Percentiles rank a stretch among this genome's conserved stretches.
These are phyloP conservation scores for Fusarium metavorans DNA, from an alignment of 2,329 filamentous ascomycete species.

Conservation along the genomic window DNA sequence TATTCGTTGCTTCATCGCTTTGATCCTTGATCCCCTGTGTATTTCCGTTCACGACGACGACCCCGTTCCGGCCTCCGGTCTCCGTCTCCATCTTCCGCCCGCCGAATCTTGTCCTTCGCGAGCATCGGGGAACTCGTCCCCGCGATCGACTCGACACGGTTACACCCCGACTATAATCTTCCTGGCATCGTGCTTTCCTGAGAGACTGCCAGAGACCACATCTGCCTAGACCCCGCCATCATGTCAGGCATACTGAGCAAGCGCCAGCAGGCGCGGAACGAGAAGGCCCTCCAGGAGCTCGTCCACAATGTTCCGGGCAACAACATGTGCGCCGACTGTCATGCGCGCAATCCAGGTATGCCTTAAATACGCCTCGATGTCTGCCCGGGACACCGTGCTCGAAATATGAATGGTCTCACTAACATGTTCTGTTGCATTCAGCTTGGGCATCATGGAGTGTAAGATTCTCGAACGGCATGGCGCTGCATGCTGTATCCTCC, in stretches of 20 bases:
- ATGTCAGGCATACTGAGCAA: slow-evolving; percentile 88
- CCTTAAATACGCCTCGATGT: slow-evolving; percentile 28
- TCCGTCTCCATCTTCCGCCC: slow-evolving; percentile 26
- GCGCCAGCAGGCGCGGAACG: slow-evolving; percentile 97
- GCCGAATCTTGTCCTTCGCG: slow-evolving; percentile 24
- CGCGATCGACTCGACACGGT: slow-evolving; percentile 35
- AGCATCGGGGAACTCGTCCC: slow-evolving; percentile 16
- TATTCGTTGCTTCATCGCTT: slow-evolving; percentile 21
- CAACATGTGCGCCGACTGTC: slow-evolving; percentile 93
- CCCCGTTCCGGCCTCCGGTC: slow-evolving; percentile 25
- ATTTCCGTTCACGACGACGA: slow-evolving; percentile 25
- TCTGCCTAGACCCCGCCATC: slow-evolving; percentile 22
- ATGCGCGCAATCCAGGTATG: slow-evolving; percentile 90
- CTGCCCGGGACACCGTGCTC: neutral
- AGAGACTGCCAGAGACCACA: slow-evolving; percentile 1
- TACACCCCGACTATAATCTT: slow-evolving; percentile 27
- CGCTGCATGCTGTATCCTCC: neutral
- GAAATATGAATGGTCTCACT: slow-evolving; percentile 35
- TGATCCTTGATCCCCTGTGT: slow-evolving; percentile 27
- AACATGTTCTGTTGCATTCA: slow-evolving; percentile 53
- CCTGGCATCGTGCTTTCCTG: slow-evolving; percentile 17
- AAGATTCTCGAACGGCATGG: slow-evolving; percentile 54
- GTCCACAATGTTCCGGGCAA: slow-evolving; percentile 88
- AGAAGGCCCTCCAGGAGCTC: slow-evolving; percentile 89
- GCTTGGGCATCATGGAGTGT: slow-evolving; percentile 98